Percentiles rank a stretch among this genome's conserved stretches.
Evolutionary conservation across 169 alveolate genomes (phyloP).

Genomic region (Plasmodium vinckei): DNA sequence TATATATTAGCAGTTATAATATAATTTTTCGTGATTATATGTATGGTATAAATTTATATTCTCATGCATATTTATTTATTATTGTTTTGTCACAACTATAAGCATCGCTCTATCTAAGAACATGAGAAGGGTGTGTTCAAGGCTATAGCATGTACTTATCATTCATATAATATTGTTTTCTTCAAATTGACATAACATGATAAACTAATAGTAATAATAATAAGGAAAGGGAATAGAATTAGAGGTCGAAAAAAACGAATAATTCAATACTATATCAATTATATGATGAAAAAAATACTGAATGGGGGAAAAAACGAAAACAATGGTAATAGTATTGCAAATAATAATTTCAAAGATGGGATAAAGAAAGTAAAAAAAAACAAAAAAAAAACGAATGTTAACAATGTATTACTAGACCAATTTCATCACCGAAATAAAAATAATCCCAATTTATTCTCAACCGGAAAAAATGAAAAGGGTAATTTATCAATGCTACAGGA

Average conservation of each 20-base stretch:
- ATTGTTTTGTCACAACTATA: too few relatives aligned
- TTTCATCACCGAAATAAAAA: conserved; percentile 1
- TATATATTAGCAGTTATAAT: too few relatives aligned
- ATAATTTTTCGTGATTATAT: too few relatives aligned
- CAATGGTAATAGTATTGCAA: conserved; percentile 18
- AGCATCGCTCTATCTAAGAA: too few relatives aligned
- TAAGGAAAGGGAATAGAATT: background rate
- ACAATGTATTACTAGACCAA: background rate
- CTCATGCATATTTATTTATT: too few relatives aligned
- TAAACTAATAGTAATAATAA: background rate
- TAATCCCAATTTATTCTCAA: background rate
- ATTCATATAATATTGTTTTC: background rate
- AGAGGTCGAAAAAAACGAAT: background rate
- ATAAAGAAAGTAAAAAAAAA: conserved; percentile 22
- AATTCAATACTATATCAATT: background rate
- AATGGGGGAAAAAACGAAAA: conserved; percentile 28
- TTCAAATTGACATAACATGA: background rate
- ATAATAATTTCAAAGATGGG: conserved; percentile 11
- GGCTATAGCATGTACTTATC: too few relatives aligned
- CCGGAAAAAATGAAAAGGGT: background rate
- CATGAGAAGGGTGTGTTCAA: too few relatives aligned
- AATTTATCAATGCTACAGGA: background rate
- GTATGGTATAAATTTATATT: too few relatives aligned
- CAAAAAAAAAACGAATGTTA: conserved; percentile 1
- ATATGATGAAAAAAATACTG: conserved; percentile 50